These are phyloP conservation scores for Stentor coeruleus DNA, from an alignment of 73 alveolate genomes.

Conservation along the genomic window DNA sequence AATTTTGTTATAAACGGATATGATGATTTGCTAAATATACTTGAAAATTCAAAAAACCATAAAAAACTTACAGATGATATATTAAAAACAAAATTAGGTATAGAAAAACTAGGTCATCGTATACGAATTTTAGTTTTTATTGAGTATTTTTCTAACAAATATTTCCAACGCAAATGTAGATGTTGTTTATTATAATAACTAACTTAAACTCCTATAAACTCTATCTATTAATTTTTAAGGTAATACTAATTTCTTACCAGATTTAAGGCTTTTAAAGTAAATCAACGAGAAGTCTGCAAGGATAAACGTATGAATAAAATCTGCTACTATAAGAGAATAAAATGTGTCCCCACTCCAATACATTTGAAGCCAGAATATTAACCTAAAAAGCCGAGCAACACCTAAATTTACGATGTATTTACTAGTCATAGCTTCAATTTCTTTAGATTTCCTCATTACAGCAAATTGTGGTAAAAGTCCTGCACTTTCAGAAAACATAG, in stretches of 20 bases:
- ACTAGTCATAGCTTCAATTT: conserved; percentile 47
- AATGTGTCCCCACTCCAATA: conserved; percentile 35
- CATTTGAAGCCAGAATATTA: conserved; percentile 49
- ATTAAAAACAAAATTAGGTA: too few species aligned
- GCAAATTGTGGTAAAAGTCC: conserved; percentile 55
- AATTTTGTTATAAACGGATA: too few species aligned
- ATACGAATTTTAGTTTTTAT: background rate
- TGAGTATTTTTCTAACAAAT: too few species aligned
- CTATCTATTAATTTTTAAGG: too few species aligned
- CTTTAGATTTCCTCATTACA: conserved; percentile 35
- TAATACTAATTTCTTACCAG: conserved; percentile 34
- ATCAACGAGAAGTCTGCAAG: conserved; percentile 39
- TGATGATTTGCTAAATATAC: background rate
- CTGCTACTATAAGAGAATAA: conserved; percentile 42
- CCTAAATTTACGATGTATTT: conserved; percentile 42
- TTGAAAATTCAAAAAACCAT: background rate
- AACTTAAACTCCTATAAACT: too few species aligned
- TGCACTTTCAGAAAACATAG: conserved; percentile 51
- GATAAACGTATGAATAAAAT: conserved; percentile 39
- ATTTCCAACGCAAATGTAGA: too few species aligned
- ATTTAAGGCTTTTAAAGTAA: conserved; percentile 33
- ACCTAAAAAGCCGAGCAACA: conserved; percentile 41
- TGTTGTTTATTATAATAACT: too few species aligned
- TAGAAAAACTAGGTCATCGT: background rate
- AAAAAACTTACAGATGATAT: background rate